Base-by-base conservation (phyloP, 768 basidiomycete species). In the Mycena galericulata region DNA sequence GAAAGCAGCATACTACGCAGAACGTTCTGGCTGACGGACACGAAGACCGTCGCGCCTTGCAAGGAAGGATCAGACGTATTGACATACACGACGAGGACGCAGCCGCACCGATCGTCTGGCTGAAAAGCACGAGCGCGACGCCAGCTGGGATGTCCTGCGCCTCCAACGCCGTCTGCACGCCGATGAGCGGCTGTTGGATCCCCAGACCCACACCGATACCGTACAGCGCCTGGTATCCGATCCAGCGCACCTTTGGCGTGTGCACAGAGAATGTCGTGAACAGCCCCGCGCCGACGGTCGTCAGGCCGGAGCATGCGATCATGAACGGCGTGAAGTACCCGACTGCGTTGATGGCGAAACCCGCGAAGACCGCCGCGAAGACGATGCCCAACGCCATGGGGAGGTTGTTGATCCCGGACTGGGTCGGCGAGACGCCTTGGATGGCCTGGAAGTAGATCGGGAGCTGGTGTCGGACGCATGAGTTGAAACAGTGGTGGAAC, bases 271-370 rank as follows among this genome's bases (percentile, higher is more conserved):
- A 66, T 0, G 79, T 72, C 5, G 76, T 75, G 30, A 86, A 57
- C 1, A 86, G 49, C 9, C 79, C 80, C 26, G 81, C 75, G 11
- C 84, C 82, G 38, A 82, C 45, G 29, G 79, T 55, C n/a, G 77
- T 72, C 7, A 83, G 46, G 1, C 61, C 63, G 79, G 82, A 84
- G 15, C 66, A 50, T 29, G 61, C 26, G 27, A 41, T 38, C 34
- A 68, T 56, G 59, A 74, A 80, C 0, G 78, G 78, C 8, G 79
- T 61, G 72, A 86, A 88, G 29, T 75, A 72, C 7, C 79, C 76
- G 0, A 78, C 72, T 17, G 73, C 46, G 22, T 76, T 79, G 38
- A 86, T 78, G 0, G 75, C 74, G 26, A 78, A 46, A 81, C 86
- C 8, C 6, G 72, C 70, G 18, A 84, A 24, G 30, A 87, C 75